A percentile compares a stretch with the other conserved stretches of the same genome.
phyloP scores from a whole-genome alignment of 2,329 filamentous ascomycete genomes.

The Botrytis medusae region DNA sequence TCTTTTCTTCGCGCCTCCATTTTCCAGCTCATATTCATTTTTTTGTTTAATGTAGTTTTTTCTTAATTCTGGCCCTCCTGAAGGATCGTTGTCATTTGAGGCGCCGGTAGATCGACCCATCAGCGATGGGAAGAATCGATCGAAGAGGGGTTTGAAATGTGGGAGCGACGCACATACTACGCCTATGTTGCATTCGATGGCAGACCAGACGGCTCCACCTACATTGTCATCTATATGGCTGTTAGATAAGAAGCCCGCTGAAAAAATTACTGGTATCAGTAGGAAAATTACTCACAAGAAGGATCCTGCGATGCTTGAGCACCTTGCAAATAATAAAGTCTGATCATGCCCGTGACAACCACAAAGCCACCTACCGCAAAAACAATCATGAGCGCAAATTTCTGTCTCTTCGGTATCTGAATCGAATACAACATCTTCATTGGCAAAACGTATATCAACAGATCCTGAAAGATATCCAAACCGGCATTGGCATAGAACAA shows the following conservation, averaged over 20 bases:
- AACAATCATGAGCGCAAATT: conserved; percentile 10
- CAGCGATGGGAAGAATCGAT: conserved; percentile 6
- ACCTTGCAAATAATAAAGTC: conserved; percentile 18
- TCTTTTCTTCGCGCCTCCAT: neutral
- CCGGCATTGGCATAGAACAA: conserved; percentile 19
- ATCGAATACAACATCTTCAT: conserved; percentile 18
- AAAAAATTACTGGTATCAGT: neutral
- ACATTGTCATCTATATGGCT: conserved; percentile 3
- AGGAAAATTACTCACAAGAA: conserved; percentile 9
- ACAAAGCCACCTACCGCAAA: conserved; percentile 19
- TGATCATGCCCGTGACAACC: conserved; percentile 1
- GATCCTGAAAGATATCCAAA: conserved; percentile 12
- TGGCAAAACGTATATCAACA: conserved; percentile 11
- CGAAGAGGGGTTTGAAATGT: conserved; percentile 19
- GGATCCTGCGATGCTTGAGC: conserved; percentile 13
- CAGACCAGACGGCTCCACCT: conserved; percentile 11
- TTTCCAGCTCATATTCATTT: conserved; percentile 12
- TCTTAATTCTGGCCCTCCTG: neutral
- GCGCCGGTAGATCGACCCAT: conserved; percentile 3
- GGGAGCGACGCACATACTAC: conserved; percentile 19
- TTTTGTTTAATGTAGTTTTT: conserved; percentile 7
- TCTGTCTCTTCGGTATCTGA: conserved; percentile 15
- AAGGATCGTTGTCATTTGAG: neutral
- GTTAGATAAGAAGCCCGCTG: neutral
- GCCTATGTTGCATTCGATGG: conserved; percentile 18